These are phyloP conservation scores for Podospora sp. DNA, from an alignment of 495 filamentous ascomycete genomes.

Conservation along the genomic window DNA sequence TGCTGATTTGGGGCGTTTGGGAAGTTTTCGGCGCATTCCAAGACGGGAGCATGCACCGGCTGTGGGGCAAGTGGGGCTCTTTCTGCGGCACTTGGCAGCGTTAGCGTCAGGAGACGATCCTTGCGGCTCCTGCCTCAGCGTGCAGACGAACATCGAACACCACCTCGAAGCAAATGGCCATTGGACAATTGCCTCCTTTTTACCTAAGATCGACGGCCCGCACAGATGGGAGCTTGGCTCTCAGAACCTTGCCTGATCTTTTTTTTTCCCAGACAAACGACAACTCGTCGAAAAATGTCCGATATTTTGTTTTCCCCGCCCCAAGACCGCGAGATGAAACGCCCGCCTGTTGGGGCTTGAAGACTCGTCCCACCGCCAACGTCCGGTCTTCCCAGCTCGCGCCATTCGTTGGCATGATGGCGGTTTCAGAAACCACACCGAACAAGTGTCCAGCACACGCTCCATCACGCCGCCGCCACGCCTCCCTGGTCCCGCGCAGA, in stretches of 20 bases:
- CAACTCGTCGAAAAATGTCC: slow-evolving; percentile 1
- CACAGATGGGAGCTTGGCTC: slow-evolving; percentile 5
- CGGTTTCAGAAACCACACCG: slow-evolving; percentile 7
- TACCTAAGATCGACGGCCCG: slow-evolving; percentile 12
- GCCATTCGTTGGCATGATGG: not conserved
- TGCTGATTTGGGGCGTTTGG: not conserved
- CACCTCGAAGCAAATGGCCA: not conserved
- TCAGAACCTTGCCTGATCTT: not conserved
- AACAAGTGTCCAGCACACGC: not conserved
- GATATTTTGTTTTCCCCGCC: slow-evolving; percentile 6
- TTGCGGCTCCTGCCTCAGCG: slow-evolving; percentile 8
- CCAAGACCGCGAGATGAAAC: not conserved
- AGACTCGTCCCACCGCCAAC: slow-evolving; percentile 2
- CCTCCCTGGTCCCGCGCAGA: not conserved
- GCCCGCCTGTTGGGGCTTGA: not conserved
- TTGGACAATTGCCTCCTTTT: not conserved
- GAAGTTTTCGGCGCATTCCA: not conserved
- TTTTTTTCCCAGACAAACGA: not conserved
- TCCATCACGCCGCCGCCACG: not conserved
- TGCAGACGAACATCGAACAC: not conserved
- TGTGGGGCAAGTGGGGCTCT: slow-evolving; percentile 10
- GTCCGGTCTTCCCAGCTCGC: not conserved
- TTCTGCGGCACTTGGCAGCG: slow-evolving; percentile 17
- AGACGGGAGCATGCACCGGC: not conserved
- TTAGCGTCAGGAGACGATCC: slow-evolving; percentile 3